Evolutionary conservation across 306 rosid species (phyloP).

Genomic region (Citrullus amarus): DNA sequence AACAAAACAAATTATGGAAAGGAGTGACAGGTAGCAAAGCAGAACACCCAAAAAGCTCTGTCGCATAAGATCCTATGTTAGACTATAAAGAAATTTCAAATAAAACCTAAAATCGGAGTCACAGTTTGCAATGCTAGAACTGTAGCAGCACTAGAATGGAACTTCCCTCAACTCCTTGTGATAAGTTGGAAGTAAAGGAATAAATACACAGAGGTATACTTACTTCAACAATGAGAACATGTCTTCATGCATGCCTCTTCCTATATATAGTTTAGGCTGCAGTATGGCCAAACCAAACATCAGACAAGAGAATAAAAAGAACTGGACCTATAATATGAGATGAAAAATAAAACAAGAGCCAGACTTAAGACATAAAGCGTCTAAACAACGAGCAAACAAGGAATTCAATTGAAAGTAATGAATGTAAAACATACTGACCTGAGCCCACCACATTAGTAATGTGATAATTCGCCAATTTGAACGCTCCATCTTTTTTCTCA

Average conservation of each 20-base stretch:
- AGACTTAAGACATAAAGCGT: background rate
- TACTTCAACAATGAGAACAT: slow-evolving; percentile 71
- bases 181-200: background rate
- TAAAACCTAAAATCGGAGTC: background rate
- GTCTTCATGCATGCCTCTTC: slow-evolving; percentile 91
- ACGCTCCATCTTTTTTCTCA: slow-evolving; percentile 66
- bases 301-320: slow-evolving; percentile 9
- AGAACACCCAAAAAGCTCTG: background rate
- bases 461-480: slow-evolving; percentile 57
- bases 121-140: background rate
- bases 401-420: slow-evolving; percentile 4
- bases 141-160: background rate
- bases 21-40: background rate
- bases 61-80: background rate
- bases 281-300: slow-evolving; percentile 18
- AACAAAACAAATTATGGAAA: background rate
- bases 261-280: slow-evolving; percentile 91
- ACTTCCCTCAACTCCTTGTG: background rate
- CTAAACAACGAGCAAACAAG: background rate
- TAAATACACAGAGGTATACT: slow-evolving; percentile 17
- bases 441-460: slow-evolving; percentile 96
- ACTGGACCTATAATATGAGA: background rate
- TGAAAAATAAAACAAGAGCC: background rate
- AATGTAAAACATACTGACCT: slow-evolving; percentile 40
- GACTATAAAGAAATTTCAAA: background rate